phyloP scores from a whole-genome alignment of 805 yeast genomes.

The Kluyveromyces wickerhamii region DNA sequence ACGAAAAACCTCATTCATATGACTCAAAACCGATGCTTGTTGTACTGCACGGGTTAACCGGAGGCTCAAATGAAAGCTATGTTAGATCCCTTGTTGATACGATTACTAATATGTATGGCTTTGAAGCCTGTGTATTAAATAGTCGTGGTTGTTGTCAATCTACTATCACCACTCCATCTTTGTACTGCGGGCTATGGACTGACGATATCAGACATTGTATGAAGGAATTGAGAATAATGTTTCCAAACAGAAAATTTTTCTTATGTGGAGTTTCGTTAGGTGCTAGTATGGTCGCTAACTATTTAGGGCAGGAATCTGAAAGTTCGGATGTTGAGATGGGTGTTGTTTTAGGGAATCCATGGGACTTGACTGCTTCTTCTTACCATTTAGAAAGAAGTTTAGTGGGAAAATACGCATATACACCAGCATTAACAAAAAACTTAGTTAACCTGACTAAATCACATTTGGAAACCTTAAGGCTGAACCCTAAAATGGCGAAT shows the following conservation, averaged over 20 bases:
- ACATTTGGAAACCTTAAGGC: constrained; percentile 35
- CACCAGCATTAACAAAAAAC: constrained; percentile 43
- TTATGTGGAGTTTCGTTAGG: constrained; percentile 81
- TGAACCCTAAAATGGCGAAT: constrained; percentile 14
- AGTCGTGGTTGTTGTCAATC: constrained; percentile 73
- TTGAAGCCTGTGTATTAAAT: constrained; percentile 64
- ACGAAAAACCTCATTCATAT: constrained; percentile 21
- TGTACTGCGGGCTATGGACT: constrained; percentile 66
- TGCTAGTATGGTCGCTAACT: constrained; percentile 62
- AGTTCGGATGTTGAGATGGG: constrained; percentile 44
- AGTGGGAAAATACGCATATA: constrained; percentile 41
- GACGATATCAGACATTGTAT: constrained; percentile 57
- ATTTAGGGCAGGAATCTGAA: constrained; percentile 56
- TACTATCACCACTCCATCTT: constrained; percentile 55
- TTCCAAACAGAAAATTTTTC: constrained; percentile 58
- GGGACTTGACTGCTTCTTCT: constrained; percentile 57
- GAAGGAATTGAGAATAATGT: constrained; percentile 38
- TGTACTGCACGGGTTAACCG: constrained; percentile 69
- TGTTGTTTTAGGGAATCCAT: constrained; percentile 56
- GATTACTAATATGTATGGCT: constrained; percentile 31
- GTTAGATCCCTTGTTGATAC: constrained; percentile 49
- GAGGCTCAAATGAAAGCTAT: constrained; percentile 78
- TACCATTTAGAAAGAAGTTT: constrained; percentile 34
- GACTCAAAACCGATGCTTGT: constrained; percentile 52
- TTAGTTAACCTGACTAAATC: constrained; percentile 35